These are phyloP conservation scores for Trichoderma hamatum DNA, from an alignment of 2,329 filamentous ascomycete species.

Conservation along the genomic window DNA sequence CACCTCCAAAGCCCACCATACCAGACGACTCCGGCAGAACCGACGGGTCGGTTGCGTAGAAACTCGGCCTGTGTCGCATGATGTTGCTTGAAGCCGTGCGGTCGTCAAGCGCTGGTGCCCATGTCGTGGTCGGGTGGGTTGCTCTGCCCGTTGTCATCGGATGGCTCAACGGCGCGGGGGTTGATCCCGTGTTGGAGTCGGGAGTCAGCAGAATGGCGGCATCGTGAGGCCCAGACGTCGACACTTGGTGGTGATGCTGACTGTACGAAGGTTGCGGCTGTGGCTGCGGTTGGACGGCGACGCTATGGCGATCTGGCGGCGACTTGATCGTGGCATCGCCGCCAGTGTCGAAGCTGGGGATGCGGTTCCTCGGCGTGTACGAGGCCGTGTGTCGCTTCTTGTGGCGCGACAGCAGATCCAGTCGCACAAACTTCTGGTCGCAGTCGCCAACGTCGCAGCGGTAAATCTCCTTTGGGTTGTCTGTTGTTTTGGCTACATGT, in stretches of 20 bases:
- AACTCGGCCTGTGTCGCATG: slow-evolving; percentile 44
- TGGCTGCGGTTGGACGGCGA: not conserved
- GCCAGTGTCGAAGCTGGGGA: slow-evolving; percentile 51
- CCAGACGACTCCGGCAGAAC: slow-evolving; percentile 39
- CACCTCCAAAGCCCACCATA: slow-evolving; percentile 37
- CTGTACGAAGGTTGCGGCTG: slow-evolving; percentile 12
- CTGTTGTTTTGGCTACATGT: slow-evolving; percentile 46
- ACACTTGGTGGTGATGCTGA: slow-evolving; percentile 32
- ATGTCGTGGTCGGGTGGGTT: slow-evolving; percentile 31
- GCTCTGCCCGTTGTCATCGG: slow-evolving; percentile 27
- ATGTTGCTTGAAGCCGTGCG: slow-evolving; percentile 38
- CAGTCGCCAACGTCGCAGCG: slow-evolving; percentile 75
- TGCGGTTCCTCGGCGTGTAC: slow-evolving; percentile 54
- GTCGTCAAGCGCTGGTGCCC: slow-evolving; percentile 41
- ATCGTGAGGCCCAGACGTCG: slow-evolving; percentile 47
- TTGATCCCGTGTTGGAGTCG: slow-evolving; percentile 41
- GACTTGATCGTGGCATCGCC: slow-evolving; percentile 30
- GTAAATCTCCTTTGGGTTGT: slow-evolving; percentile 79
- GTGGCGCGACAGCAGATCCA: slow-evolving; percentile 73
- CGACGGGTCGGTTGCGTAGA: slow-evolving; percentile 40
- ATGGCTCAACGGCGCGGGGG: slow-evolving; percentile 35
- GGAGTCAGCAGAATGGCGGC: slow-evolving; percentile 51
- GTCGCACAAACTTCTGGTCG: slow-evolving; percentile 75
- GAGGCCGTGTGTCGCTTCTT: slow-evolving; percentile 65
- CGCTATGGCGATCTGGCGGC: not conserved